Base-by-base conservation (phyloP, 2,329 filamentous ascomycete genomes). In the Coniochaeta sp. region DNA sequence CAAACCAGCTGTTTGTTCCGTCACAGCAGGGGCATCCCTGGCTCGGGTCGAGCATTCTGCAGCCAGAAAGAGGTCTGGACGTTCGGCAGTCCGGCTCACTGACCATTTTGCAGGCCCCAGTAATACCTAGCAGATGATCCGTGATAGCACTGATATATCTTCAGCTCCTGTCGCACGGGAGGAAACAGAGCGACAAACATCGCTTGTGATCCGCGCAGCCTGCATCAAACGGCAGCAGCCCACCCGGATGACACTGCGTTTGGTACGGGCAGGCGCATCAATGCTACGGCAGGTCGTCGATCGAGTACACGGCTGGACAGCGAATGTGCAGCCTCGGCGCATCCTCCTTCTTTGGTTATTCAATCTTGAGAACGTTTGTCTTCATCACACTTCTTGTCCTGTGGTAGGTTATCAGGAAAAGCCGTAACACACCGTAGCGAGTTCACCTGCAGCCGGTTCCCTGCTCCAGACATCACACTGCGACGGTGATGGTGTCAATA, bases 401-500 rank as follows among this genome's bases (percentile, higher is more conserved):
- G n/a, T n/a, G n/a, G n/a, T n/a, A n/a, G n/a, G 19, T 33, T 34
- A 33, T 40, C 38, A 40, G 38, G 38, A 3, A n/a, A n/a, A 3
- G 16, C 38, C 5, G 38, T 19, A 33, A 31, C 47, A 17, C 28
- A 28, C 47, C 33, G 50, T 47, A 26, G 38, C 22, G 33, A 55
- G 22, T 19, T 36, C 19, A 17, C n/a, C 14, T 26, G 26, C 31
- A 33, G 8, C 52, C 12, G 14, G n/a, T 34, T 44, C 24, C 38
- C 12, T 38, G 57, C 28, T 36, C 26, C 22, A 2, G 6, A 33
- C 34, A 47, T 33, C 38, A 57, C 47, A 52, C 47, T 52, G 36
- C n/a, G 16, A 26, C 57, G 14, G 58, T 22, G 19, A 40, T 28
- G 8, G 61, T 59, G 43, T 60, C 61, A 65, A 65, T 66, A 68